Evolutionary conservation across 2,329 filamentous ascomycete species (phyloP).

Genomic region (Cyclaneusma minus): DNA sequence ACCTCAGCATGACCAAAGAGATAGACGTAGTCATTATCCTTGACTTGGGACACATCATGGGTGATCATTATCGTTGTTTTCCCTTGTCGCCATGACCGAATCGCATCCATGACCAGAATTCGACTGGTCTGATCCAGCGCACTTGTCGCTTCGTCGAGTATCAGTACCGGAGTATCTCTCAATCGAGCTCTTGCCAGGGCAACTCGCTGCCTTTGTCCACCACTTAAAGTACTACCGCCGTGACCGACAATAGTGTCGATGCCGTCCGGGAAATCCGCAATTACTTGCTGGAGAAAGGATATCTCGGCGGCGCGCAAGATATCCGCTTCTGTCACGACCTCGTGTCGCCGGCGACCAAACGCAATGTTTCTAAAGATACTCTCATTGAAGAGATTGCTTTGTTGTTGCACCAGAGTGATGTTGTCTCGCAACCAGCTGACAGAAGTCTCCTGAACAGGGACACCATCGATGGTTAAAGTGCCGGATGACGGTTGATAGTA

Average conservation of each 20-base stretch:
- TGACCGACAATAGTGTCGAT: conserved; percentile 56
- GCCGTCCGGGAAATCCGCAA: conserved; percentile 51
- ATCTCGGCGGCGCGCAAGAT: conserved; percentile 48
- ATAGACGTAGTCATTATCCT: conserved; percentile 59
- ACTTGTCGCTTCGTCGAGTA: conserved; percentile 81
- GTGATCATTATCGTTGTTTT: conserved; percentile 92
- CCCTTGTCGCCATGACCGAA: conserved; percentile 59
- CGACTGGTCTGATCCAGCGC: conserved; percentile 65
- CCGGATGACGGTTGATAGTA: conserved; percentile 59
- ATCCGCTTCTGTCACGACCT: conserved; percentile 32
- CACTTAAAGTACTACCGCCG: conserved; percentile 59
- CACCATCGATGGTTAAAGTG: conserved; percentile 51
- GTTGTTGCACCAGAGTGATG: conserved; percentile 69
- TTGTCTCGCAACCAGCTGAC: conserved; percentile 61
- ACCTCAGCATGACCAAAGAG: conserved; percentile 57
- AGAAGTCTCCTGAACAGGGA: conserved; percentile 44
- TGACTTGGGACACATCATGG: conserved; percentile 70
- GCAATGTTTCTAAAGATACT: conserved; percentile 65
- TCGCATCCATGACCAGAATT: conserved; percentile 52
- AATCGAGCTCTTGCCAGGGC: conserved; percentile 66
- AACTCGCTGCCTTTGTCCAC: conserved; percentile 71
- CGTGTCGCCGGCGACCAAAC: conserved; percentile 42
- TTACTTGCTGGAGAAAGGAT: conserved; percentile 52
- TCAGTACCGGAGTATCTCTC: conserved; percentile 62
- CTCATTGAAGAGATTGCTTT: conserved; percentile 67